Evolutionary conservation across 2,329 filamentous ascomycete species (phyloP), one percentile per base, ranked within the genome.

Genomic region (Aplosporella prunicola): DNA sequence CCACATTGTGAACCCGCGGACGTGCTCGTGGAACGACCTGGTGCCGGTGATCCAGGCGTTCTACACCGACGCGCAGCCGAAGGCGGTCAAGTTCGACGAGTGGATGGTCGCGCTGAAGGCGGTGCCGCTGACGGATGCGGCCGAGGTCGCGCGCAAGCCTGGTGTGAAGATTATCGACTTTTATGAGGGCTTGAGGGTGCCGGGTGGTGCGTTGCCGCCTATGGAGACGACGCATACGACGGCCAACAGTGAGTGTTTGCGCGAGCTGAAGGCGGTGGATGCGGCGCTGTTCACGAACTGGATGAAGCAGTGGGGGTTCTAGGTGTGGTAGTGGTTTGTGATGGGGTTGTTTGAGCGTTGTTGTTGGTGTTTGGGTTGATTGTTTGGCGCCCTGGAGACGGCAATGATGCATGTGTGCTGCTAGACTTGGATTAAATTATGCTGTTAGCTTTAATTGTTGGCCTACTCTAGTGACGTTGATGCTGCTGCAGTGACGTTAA

Each of bases 121-220:
- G 14, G 37, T 35, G 10, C 33, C 41, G 30, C 15, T 40, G 34
- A 36, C 35, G 5, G n/a, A n/a, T n/a, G 22, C 18, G 17, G 41
- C 43, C 6, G 41, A 40, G 16, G 17, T 45, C 2, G 41, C 32
- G 20, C 11, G 3, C 16, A 39, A 41, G 28, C 43, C 43, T 2
- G 43, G 34, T 4, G 36, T 46, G 2, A 46, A 46, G 42, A 27
- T 46, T 16, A 8, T 44, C 4, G 44, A 44, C 11, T 46, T 46
- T 16, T 46, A 40, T 14, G 28, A 41, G 18, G 44, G 33, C 7
- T 23, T 44, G 35, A 23, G 11, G 22, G 10, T 16, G 1, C 28
- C 31, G 32, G 33, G 39, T 3, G 39, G 39, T 8, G 27, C 29
- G 28, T 20, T 35, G 28, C 39, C 33, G 17, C 22, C 23, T n/a